These are phyloP conservation scores for Lomentospora prolificans DNA, from an alignment of 2,329 filamentous ascomycete genomes.

Conservation along the genomic window DNA sequence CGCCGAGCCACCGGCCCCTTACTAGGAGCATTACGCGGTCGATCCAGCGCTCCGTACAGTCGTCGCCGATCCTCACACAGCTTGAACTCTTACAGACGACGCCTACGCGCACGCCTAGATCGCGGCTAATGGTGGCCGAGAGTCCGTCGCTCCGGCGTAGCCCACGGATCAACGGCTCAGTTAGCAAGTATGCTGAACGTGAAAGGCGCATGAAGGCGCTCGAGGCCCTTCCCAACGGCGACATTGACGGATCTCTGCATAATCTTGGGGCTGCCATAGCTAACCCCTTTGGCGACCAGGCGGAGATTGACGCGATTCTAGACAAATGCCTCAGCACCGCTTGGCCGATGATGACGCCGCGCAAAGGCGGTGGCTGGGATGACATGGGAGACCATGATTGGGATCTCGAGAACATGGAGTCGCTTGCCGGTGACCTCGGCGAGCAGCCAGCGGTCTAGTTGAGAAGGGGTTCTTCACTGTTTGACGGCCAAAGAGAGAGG, in stretches of 20 bases:
- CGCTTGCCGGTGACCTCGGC: neutral
- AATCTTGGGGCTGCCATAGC: neutral
- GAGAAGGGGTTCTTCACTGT: too few species aligned
- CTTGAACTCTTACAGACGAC: slow-evolving; percentile 34
- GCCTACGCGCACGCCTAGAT: slow-evolving; percentile 34
- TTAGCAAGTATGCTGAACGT: neutral
- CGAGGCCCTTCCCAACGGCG: neutral
- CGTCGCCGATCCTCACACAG: slow-evolving; percentile 34
- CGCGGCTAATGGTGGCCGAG: slow-evolving; percentile 16
- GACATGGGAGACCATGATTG: neutral
- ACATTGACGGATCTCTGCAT: neutral
- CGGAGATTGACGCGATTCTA: slow-evolving; percentile 7
- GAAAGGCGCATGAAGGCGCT: slow-evolving; percentile 1
- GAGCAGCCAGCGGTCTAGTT: neutral
- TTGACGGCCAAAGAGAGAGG: too few species aligned
- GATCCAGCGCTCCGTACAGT: slow-evolving; percentile 33
- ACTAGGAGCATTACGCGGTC: slow-evolving; percentile 52
- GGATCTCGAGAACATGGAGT: neutral
- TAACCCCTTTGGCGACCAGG: neutral
- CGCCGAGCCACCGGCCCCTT: slow-evolving; percentile 49
- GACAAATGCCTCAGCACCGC: slow-evolving; percentile 2
- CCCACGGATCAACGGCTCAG: slow-evolving; percentile 22
- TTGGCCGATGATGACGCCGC: neutral
- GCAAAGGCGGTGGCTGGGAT: neutral
- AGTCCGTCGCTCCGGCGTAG: slow-evolving; percentile 31